phyloP scores from a whole-genome alignment of 768 basidiomycete genomes.

The Tephrocybe sp. region DNA sequence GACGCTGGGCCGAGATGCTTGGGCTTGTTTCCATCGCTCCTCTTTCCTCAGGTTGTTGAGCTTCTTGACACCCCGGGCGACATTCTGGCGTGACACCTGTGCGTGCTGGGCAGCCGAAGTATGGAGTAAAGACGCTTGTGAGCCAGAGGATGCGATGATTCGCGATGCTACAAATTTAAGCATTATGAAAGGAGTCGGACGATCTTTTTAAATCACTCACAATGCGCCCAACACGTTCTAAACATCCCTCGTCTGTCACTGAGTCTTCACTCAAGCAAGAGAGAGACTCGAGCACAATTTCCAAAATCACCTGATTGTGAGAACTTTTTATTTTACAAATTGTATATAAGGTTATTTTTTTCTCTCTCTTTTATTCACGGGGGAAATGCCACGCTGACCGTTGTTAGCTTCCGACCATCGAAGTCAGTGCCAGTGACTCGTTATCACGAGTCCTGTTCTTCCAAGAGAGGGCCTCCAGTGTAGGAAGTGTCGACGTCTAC shows the following conservation, averaged over 20 bases:
- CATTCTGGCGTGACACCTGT: slow-evolving; percentile 30
- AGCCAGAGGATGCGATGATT: slow-evolving; percentile 36
- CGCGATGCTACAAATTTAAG: slow-evolving; percentile 34
- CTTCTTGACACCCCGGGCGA: slow-evolving; percentile 38
- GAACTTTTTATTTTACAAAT: slow-evolving; percentile 29
- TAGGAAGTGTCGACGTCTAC: slow-evolving; percentile 64
- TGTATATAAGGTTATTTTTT: slow-evolving; percentile 21
- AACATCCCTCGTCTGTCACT: slow-evolving; percentile 22
- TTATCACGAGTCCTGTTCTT: slow-evolving; percentile 48
- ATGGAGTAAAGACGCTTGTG: slow-evolving; percentile 40
- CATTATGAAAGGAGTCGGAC: no score
- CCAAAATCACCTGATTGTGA: slow-evolving; percentile 35
- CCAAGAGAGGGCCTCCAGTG: slow-evolving; percentile 51
- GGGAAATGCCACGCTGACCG: slow-evolving; percentile 69
- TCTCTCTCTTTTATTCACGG: slow-evolving; percentile 28
- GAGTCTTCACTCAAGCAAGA: background rate
- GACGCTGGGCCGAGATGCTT: slow-evolving; percentile 54
- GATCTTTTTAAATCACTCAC: slow-evolving; percentile 22
- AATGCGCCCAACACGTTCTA: slow-evolving; percentile 27
- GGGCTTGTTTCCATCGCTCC: slow-evolving; percentile 38
- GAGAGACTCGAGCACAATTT: slow-evolving; percentile 5
- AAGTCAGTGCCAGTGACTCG: slow-evolving; percentile 66
- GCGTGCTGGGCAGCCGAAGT: slow-evolving; percentile 42
- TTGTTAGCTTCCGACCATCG: slow-evolving; percentile 53
- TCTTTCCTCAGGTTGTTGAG: slow-evolving; percentile 47